phyloP scores from a whole-genome alignment of 2,329 filamentous ascomycete species.

The Xylariaceae sp. region DNA sequence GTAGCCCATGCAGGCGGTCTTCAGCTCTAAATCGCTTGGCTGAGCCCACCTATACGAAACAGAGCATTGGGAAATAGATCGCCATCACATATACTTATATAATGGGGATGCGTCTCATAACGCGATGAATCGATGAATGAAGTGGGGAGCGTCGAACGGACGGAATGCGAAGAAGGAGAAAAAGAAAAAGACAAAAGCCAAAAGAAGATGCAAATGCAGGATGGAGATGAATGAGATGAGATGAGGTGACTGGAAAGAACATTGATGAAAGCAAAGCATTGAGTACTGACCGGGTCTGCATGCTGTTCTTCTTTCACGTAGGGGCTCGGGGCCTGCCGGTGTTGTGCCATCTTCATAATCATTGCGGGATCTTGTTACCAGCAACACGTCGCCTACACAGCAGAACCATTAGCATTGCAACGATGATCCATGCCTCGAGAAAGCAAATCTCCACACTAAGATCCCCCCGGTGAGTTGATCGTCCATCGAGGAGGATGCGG shows the following conservation, averaged over 20 bases:
- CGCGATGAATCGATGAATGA: not conserved
- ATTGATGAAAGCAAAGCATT: not conserved
- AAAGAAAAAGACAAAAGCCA: constrained; percentile 1
- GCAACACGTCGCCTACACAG: constrained; percentile 14
- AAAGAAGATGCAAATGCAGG: not conserved
- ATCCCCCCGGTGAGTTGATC: constrained; percentile 4
- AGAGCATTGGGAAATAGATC: constrained; percentile 3
- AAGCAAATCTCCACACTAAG: constrained; percentile 23
- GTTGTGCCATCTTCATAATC: constrained; percentile 44
- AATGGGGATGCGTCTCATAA: not conserved
- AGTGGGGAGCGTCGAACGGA: not conserved
- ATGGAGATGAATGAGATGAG: constrained; percentile 16
- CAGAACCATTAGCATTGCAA: constrained; percentile 19
- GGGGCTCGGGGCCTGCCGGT: constrained; percentile 39
- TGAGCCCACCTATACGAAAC: constrained; percentile 7
- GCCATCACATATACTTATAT: not conserved
- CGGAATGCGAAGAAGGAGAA: not conserved
- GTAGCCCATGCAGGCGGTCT: constrained; percentile 12
- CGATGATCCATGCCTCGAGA: constrained; percentile 25
- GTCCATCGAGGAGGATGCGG: constrained; percentile 1
- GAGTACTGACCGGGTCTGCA: constrained; percentile 38
- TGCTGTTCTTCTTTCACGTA: constrained; percentile 40
- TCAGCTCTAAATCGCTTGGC: constrained; percentile 20
- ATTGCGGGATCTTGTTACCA: constrained; percentile 27
- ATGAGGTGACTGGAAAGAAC: no score